These are phyloP conservation scores for Mycena sanguinolenta DNA, from an alignment of 768 basidiomycete species.

Conservation along the genomic window DNA sequence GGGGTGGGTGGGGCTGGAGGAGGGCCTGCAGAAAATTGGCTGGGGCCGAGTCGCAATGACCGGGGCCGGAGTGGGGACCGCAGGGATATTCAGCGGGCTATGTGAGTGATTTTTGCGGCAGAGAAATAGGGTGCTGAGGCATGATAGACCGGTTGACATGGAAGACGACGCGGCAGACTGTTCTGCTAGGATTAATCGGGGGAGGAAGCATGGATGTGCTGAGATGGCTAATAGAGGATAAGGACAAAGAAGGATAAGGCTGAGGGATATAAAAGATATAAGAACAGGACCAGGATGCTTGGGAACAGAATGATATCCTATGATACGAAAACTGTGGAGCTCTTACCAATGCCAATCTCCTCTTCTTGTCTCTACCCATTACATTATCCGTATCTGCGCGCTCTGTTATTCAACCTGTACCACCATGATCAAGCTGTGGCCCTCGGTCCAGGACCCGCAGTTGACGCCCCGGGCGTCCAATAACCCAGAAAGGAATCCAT, in stretches of 20 bases:
- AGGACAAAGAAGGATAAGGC: neutral
- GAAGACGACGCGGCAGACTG: slow-evolving; percentile 60
- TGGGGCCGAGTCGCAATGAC: slow-evolving; percentile 60
- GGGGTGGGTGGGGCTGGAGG: slow-evolving; percentile 61
- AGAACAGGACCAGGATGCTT: too few relatives aligned
- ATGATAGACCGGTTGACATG: slow-evolving; percentile 69
- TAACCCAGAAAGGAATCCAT: slow-evolving; percentile 66
- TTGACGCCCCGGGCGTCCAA: slow-evolving; percentile 69
- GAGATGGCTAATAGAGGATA: slow-evolving; percentile 42
- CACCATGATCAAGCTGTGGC: slow-evolving; percentile 81
- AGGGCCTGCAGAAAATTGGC: slow-evolving; percentile 52
- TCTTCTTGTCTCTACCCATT: slow-evolving; percentile 35
- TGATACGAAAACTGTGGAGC: slow-evolving; percentile 13
- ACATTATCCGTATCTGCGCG: neutral
- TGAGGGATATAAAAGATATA: too few relatives aligned
- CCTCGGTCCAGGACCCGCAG: slow-evolving; percentile 61
- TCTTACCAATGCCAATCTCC: slow-evolving; percentile 4
- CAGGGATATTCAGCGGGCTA: slow-evolving; percentile 66
- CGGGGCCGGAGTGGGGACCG: slow-evolving; percentile 77
- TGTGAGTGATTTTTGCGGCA: slow-evolving; percentile 58
- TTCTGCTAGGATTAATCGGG: slow-evolving; percentile 68
- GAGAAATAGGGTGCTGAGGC: slow-evolving; percentile 16
- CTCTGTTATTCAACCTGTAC: slow-evolving; percentile 34
- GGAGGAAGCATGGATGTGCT: slow-evolving; percentile 68
- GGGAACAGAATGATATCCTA: neutral